Percentiles rank a stretch among this genome's conserved stretches.
Conservation (phyloP, 2,329 filamentous ascomycete genomes). For the Aspergillus clavatus region DNA sequence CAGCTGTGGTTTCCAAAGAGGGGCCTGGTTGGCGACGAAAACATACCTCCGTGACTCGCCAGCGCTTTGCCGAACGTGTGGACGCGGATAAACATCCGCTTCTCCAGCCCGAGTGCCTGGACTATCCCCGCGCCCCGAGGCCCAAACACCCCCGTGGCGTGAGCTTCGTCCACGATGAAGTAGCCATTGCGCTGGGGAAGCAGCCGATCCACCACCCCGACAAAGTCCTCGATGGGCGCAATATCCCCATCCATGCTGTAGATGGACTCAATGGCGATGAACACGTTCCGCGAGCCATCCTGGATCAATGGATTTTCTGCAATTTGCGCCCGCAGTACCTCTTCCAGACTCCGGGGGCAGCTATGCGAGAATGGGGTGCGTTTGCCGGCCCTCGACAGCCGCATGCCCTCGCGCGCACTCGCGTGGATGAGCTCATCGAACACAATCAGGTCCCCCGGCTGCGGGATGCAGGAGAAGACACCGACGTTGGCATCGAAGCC, state of each 20-base stretch:
- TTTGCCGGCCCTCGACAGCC: conserved; percentile 52
- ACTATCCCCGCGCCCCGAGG: conserved; percentile 48
- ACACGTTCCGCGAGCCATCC: conserved; percentile 50
- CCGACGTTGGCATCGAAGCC: conserved; percentile 65
- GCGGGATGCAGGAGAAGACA: conserved; percentile 57
- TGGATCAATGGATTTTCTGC: conserved; percentile 30
- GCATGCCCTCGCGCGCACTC: conserved; percentile 74
- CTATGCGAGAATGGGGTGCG: conserved; percentile 48
- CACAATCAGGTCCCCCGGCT: conserved; percentile 58
- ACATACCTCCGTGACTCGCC: conserved; percentile 62
- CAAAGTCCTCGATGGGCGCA: conserved; percentile 58
- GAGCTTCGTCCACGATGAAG: conserved; percentile 55
- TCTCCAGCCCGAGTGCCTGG: conserved; percentile 46
- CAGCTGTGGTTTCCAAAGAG: conserved; percentile 16
- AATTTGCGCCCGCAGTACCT: conserved; percentile 31
- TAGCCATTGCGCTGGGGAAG: conserved; percentile 55
- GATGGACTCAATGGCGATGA: conserved; percentile 64
- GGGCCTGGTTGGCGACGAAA: not conserved
- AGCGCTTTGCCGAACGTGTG: conserved; percentile 54
- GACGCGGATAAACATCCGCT: conserved; percentile 46
- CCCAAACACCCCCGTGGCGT: conserved; percentile 50
- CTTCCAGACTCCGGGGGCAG: conserved; percentile 32
- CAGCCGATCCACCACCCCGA: conserved; percentile 51
- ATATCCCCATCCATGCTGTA: conserved; percentile 85
- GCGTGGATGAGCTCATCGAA: conserved; percentile 75